phyloP scores from a whole-genome alignment of 2,329 filamentous ascomycete genomes.

The Dissoconium aciculare region DNA sequence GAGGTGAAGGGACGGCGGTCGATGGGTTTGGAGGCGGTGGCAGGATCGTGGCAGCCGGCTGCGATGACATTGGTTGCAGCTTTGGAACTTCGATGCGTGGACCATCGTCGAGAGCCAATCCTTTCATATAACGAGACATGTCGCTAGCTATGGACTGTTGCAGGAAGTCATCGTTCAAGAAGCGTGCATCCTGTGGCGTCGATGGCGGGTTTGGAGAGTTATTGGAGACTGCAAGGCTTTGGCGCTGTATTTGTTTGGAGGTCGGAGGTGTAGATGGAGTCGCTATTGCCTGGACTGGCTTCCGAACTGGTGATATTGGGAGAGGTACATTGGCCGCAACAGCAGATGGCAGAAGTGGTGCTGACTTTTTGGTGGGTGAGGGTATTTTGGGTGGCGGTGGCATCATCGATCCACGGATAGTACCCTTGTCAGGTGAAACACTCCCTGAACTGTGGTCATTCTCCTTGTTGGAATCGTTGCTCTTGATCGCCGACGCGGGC shows the following conservation, averaged over 20 bases:
- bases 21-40: neutral
- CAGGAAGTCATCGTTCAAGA: slow-evolving; percentile 33
- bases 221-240: slow-evolving; percentile 15
- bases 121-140: slow-evolving; percentile 27
- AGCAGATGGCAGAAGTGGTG: slow-evolving; percentile 24
- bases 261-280: slow-evolving; percentile 22
- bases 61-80: slow-evolving; percentile 7
- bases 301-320: slow-evolving; percentile 32
- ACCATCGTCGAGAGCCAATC: slow-evolving; percentile 21
- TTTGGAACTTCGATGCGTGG: slow-evolving; percentile 15
- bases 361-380: slow-evolving; percentile 29
- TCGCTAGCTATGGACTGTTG: slow-evolving; percentile 34
- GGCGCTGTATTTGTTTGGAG: slow-evolving; percentile 13
- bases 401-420: slow-evolving; percentile 17
- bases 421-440: slow-evolving; percentile 6
- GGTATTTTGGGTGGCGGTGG: slow-evolving; percentile 25
- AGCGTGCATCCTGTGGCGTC: slow-evolving; percentile 19
- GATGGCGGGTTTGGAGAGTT: slow-evolving; percentile 20
- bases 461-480: slow-evolving; percentile 22
- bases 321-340: slow-evolving; percentile 31
- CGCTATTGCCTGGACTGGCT: slow-evolving; percentile 17
- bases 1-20: neutral
- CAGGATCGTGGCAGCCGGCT: neutral
- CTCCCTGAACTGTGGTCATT: slow-evolving; percentile 25
- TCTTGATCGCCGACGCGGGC: slow-evolving; percentile 28